Percentiles rank a stretch among this genome's conserved stretches.
Conservation (phyloP, 148 eudicot species). For the Cornus suecica region DNA sequence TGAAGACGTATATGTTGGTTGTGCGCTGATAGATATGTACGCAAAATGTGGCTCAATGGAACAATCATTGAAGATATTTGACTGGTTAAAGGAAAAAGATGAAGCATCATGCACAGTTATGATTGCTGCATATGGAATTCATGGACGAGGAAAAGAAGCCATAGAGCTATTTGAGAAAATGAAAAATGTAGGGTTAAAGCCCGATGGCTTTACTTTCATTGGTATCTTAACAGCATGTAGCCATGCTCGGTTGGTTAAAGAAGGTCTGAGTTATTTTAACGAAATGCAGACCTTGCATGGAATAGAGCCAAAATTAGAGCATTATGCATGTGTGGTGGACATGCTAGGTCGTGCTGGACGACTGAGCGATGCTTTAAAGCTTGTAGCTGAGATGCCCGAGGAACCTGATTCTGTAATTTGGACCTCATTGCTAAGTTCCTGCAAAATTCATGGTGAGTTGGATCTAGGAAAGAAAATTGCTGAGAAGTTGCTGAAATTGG, state of each 20-base stretch:
- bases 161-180: constrained; percentile 43
- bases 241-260: constrained; percentile 52
- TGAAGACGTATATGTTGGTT: constrained; percentile 35
- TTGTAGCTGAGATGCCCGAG: constrained; percentile 45
- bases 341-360: constrained; percentile 65
- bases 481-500: constrained; percentile 38
- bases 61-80: constrained; percentile 44
- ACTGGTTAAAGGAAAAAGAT: constrained; percentile 28
- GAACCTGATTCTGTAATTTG: constrained; percentile 58
- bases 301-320: constrained; percentile 52
- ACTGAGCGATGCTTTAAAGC: constrained; percentile 46
- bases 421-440: constrained; percentile 58
- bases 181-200: constrained; percentile 39
- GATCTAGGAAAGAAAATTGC: constrained; percentile 48
- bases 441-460: constrained; percentile 37
- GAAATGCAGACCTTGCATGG: constrained; percentile 47
- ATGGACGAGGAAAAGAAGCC: constrained; percentile 55
- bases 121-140: constrained; percentile 65
- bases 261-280: constrained; percentile 47
- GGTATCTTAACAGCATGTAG: constrained; percentile 49
- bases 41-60: constrained; percentile 60
- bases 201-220: constrained; percentile 45
- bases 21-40: constrained; percentile 62
- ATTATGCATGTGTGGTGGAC: constrained; percentile 68
- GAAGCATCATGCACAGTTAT: constrained; percentile 46